Conservation (phyloP, 192 early-diverging fungal genomes). For the Backusella macrospora region DNA sequence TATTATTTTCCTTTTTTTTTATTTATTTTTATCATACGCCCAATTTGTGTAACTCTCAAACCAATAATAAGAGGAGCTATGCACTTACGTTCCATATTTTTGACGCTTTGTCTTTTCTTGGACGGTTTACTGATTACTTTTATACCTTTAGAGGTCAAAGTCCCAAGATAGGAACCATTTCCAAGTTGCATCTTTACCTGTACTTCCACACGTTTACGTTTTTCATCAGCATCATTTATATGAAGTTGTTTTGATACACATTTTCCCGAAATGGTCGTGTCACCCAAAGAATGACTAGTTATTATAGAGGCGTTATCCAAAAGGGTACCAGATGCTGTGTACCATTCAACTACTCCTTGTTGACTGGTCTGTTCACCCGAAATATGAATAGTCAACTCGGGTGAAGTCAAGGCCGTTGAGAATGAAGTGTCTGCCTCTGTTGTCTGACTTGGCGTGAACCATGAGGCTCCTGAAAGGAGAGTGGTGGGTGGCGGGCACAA, state of each 20-base stretch:
- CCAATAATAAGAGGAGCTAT: neutral
- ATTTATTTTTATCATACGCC: constrained; percentile 17
- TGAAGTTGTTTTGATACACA: constrained; percentile 82
- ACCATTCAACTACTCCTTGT: constrained; percentile 56
- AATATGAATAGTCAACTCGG: constrained; percentile 57
- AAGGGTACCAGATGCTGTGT: constrained; percentile 46
- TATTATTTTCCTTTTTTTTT: neutral
- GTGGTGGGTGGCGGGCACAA: constrained; percentile 84
- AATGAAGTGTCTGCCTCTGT: neutral
- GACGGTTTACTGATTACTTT: constrained; percentile 92
- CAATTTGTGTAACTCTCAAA: neutral
- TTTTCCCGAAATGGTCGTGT: constrained; percentile 58
- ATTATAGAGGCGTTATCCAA: constrained; percentile 37
- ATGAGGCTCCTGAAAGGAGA: constrained; percentile 69
- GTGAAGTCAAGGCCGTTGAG: constrained; percentile 34
- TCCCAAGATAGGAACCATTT: constrained; percentile 60
- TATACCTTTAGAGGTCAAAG: constrained; percentile 76
- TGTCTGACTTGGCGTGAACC: constrained; percentile 51
- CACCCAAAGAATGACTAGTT: constrained; percentile 2
- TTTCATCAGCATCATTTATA: constrained; percentile 83
- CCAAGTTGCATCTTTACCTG: constrained; percentile 72
- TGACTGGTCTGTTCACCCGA: constrained; percentile 60
- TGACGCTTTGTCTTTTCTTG: constrained; percentile 84
- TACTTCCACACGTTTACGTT: constrained; percentile 77
- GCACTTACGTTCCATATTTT: constrained; percentile 67